Base-by-base conservation (phyloP, 108 stramenopile species). In the Craspedostauros australis region DNA sequence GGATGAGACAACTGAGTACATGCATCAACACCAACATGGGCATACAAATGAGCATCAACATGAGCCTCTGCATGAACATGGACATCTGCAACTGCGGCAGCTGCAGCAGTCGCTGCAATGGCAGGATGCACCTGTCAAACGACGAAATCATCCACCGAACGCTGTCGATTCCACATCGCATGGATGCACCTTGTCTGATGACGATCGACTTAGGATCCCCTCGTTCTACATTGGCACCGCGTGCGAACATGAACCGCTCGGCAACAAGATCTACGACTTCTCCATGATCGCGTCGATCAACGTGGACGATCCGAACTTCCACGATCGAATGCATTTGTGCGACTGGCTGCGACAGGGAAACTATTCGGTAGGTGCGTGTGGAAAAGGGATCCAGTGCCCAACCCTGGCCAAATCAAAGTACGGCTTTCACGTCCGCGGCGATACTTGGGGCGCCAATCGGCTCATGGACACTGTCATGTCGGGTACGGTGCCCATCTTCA, bases 401-500 rank as follows among this genome's bases (percentile, higher is more conserved):
- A 14, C 45, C 6, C 31, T 66, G 55, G 47, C 56, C 1, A 9
- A 59, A 24, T 27, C 65, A 38, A 50, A 41, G 14, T n/a, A 59
- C 9, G 65, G 65, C 19, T 52, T 66, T 21, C 65, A 66, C 44
- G 49, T 53, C 1, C 57, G 49, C 1, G 65, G 65, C 3, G 57
- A 66, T 47, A 57, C 63, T 15, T 39, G 21, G 0, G 24, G 52
- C 18, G 19, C 47, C 1, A 64, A 27, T 47, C 46, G 65, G 22
- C 46, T 66, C 22, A 40, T 50, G 23, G 65, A 66, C 23, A 66
- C 65, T 5, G 27, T 66, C 7, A 23, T 66, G 19, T 51, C 49
- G 30, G 65, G 65, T 1, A 59, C 65, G 3, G 65, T 66, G 21
- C 65, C 65, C 8, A 57, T 66, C 7, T 66, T 66, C 32, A 66